Percentiles rank a stretch among this genome's conserved stretches.
These are phyloP conservation scores for Leishmania guyanensis DNA, from an alignment of 208 protist species.

Conservation along the genomic window DNA sequence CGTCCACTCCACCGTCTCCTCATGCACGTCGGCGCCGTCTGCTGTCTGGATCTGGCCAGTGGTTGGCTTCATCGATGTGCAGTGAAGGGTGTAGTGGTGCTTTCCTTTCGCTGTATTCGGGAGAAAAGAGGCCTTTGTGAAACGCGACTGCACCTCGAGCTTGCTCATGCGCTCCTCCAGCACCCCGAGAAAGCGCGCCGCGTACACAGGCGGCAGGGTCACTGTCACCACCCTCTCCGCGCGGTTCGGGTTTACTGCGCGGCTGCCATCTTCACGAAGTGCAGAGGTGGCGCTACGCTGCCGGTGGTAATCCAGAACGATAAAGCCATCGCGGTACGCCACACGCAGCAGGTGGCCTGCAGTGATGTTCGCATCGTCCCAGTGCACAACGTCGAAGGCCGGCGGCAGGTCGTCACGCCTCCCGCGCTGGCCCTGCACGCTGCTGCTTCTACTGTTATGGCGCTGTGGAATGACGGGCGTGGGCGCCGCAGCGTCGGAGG, in stretches of 20 bases:
- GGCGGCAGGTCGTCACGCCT: slow-evolving; percentile 51
- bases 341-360: slow-evolving; percentile 77
- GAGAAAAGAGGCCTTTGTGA: slow-evolving; percentile 74
- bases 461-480: slow-evolving; percentile 6
- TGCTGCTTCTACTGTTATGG: slow-evolving; percentile 13
- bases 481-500: slow-evolving; percentile 9
- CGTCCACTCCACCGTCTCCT: slow-evolving; percentile 73
- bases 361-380: slow-evolving; percentile 73
- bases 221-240: slow-evolving; percentile 78
- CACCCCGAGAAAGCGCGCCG: slow-evolving; percentile 80
- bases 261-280: slow-evolving; percentile 16
- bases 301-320: slow-evolving; percentile 82
- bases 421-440: slow-evolving; percentile 27
- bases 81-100: slow-evolving; percentile 65
- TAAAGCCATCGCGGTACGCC: slow-evolving; percentile 73
- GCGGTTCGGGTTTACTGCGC: slow-evolving; percentile 18
- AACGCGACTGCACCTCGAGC: slow-evolving; percentile 81
- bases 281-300: slow-evolving; percentile 28
- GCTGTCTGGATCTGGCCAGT: slow-evolving; percentile 49
- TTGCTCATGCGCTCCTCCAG: slow-evolving; percentile 75
- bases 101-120: slow-evolving; percentile 41
- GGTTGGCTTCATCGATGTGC: slow-evolving; percentile 58
- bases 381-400: slow-evolving; percentile 88
- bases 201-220: slow-evolving; percentile 81
- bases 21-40: slow-evolving; percentile 47